Base-by-base conservation (phyloP, 179 eudicot species). In the Spinacia oleracea region DNA sequence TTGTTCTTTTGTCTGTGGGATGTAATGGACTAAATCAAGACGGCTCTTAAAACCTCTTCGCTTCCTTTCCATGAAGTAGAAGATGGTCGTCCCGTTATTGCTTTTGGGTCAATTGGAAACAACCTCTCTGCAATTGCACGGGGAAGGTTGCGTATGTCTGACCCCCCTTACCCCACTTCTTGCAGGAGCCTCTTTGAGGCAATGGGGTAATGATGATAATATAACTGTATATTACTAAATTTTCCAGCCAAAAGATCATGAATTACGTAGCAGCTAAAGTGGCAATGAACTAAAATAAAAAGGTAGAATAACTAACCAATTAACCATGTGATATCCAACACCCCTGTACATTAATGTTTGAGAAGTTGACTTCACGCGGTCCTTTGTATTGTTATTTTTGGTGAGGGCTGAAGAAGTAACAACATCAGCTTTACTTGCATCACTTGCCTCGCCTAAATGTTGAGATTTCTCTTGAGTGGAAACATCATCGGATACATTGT, bases 271-370 rank as follows among this genome's bases (percentile, higher is more conserved):
- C 42, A 48, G 16, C 35, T 65, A 27, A 80, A 56, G 64, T 2
- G 23, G 60, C 68, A 80, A 20, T 67, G 48, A 27, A 23, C 50
- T 20, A 16, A 56, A 50, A 18, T 18, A 18, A 43, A 79, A 67
- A 31, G 73, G 34, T 15, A 53, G 23, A 51, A 55, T 27, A 78
- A 86, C 92, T 83, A 81, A 95, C 98, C 97, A 88, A 88, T 95
- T 95, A 83, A 93, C 98, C 97, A 93, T 92, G 91, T 93, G 98
- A 85, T 95, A 95, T 45, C 87, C 86, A 84, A 87, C 87, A 73
- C 93, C 98, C 84, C 81, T 86, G 76, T 80, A 90, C 60, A 70
- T 82, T 73, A 95, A 88, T 75, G 87, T 87, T 51, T 91, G 87
- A 66, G 86, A 80, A 69, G 92, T 80, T 83, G 90, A 71, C 75